Evolutionary conservation across 306 rosid species (phyloP).

Genomic region (Cercis canadensis): DNA sequence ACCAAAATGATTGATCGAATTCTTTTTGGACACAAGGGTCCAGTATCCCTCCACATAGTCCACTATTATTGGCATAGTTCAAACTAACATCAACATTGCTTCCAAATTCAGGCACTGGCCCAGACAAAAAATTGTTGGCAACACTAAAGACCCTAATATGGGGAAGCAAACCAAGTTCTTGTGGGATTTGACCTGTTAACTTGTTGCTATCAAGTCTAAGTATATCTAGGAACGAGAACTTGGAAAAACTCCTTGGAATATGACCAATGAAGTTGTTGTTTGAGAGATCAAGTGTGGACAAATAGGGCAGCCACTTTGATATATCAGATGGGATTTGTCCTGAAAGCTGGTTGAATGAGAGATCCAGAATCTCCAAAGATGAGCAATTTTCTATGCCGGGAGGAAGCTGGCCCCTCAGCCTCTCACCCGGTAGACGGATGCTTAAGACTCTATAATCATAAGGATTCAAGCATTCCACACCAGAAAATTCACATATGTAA

Average conservation of each 20-base stretch:
- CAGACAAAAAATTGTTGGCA: no score
- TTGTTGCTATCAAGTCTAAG: constrained; percentile 39
- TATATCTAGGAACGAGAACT: constrained; percentile 17
- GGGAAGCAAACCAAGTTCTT: no score
- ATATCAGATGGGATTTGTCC: constrained; percentile 47
- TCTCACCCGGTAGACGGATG: constrained; percentile 23
- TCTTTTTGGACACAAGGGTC: no score
- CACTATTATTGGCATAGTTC: no score
- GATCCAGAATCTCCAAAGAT: constrained; percentile 29
- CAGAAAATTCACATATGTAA: constrained; percentile 16
- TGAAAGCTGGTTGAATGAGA: constrained; percentile 32
- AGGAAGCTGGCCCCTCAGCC: constrained; percentile 45
- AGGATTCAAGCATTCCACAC: constrained; percentile 31
- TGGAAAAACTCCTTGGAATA: constrained; percentile 37
- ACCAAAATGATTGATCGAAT: no score
- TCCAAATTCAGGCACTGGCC: no score
- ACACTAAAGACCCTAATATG: no score
- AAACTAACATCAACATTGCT: no score
- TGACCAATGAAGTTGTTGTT: constrained; percentile 37
- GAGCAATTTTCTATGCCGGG: constrained; percentile 17
- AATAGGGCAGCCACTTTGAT: no score
- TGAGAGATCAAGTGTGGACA: constrained; percentile 41
- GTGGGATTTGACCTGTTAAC: constrained; percentile 38
- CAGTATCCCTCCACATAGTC: no score
- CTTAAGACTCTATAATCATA: constrained; percentile 4